Evolutionary conservation across 2,329 filamentous ascomycete species (phyloP).

Genomic region (Cladosporium sp.): DNA sequence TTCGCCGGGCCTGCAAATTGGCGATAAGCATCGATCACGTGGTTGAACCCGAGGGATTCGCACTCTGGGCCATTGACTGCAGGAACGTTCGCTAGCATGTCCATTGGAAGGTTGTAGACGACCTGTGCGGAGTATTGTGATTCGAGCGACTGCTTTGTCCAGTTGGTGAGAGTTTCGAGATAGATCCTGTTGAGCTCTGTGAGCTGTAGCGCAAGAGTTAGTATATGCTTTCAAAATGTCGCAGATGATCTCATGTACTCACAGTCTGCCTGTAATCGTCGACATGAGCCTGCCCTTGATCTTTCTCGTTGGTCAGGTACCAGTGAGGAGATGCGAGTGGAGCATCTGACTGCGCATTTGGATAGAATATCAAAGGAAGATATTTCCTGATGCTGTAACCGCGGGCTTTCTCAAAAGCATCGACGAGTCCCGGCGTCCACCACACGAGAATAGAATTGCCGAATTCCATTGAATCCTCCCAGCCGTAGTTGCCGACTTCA

Average conservation of each 20-base stretch:
- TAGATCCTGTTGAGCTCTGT: conserved; percentile 29
- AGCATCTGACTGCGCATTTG: conserved; percentile 20
- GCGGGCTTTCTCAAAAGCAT: conserved; percentile 21
- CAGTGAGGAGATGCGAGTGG: conserved; percentile 20
- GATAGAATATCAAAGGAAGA: conserved; percentile 28
- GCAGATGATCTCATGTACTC: conserved; percentile 4
- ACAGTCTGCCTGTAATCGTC: conserved; percentile 30
- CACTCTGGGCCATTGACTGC: conserved; percentile 32
- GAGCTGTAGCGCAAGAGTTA: not conserved
- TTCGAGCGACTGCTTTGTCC: conserved; percentile 24
- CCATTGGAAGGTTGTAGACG: conserved; percentile 33
- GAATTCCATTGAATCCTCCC: conserved; percentile 35
- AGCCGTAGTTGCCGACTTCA: conserved; percentile 32
- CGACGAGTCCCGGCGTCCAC: conserved; percentile 26
- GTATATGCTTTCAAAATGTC: not conserved
- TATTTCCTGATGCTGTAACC: conserved; percentile 31
- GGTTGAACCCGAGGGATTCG: conserved; percentile 32
- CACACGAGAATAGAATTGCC: conserved; percentile 21
- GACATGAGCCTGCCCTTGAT: conserved; percentile 21
- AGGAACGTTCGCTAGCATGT: conserved; percentile 31
- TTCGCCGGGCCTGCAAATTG: conserved; percentile 33
- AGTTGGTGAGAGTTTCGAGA: conserved; percentile 24
- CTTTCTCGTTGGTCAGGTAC: conserved; percentile 22
- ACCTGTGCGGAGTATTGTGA: conserved; percentile 30
- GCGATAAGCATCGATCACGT: conserved; percentile 31